A percentile compares a stretch with the other conserved stretches of the same genome.
Evolutionary conservation across 371 early-diverging fungal species (phyloP).

Genomic region (Mortierella sp.): DNA sequence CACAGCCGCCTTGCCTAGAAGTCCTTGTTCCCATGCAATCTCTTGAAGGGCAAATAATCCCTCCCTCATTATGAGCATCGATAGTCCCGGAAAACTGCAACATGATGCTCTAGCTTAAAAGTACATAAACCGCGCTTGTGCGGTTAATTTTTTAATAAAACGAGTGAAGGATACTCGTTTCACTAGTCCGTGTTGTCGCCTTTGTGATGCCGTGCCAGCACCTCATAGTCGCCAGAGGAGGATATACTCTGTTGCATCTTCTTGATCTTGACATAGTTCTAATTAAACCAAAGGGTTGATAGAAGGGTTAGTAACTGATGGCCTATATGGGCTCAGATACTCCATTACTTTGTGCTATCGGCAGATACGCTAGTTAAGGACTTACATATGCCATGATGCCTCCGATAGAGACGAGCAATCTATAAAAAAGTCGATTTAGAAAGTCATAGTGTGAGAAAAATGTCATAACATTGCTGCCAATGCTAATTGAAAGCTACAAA

Average conservation of each 20-base stretch:
- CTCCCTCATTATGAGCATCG: background rate
- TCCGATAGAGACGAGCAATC: constrained; percentile 70
- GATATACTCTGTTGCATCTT: constrained; percentile 42
- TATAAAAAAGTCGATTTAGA: constrained; percentile 26
- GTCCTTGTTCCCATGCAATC: constrained; percentile 21
- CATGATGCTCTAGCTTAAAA: background rate
- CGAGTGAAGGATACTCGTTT: background rate
- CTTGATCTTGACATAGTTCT: constrained; percentile 70
- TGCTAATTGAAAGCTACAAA: background rate
- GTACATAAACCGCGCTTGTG: background rate
- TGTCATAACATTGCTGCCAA: background rate
- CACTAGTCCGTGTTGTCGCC: constrained; percentile 47
- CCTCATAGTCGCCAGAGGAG: constrained; percentile 37
- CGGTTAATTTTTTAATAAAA: background rate
- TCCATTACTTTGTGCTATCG: background rate
- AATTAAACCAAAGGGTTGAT: constrained; percentile 21
- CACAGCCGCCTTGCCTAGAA: constrained; percentile 2
- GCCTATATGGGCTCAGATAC: too few species aligned
- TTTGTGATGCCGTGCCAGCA: constrained; percentile 40
- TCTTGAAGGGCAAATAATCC: background rate
- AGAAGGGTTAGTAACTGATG: background rate
- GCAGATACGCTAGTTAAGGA: background rate
- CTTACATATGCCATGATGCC: constrained; percentile 66
- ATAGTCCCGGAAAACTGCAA: background rate
- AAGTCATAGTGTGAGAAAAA: background rate